Conservation (phyloP, 1,139 yeast genomes). For the Candida freyschussii region DNA sequence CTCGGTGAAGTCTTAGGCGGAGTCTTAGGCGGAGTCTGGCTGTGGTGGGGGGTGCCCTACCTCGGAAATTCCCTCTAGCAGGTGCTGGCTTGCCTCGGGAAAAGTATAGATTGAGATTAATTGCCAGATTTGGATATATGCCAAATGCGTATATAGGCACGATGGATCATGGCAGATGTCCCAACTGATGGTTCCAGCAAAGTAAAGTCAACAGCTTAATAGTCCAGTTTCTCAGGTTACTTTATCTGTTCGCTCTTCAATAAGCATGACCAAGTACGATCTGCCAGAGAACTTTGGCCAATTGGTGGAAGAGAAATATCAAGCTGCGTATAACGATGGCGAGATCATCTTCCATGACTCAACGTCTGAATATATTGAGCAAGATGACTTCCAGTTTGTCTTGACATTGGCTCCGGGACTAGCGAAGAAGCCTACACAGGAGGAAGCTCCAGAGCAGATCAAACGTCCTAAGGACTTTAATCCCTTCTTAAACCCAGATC, state of each 20-base stretch:
- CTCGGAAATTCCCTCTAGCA: too few relatives aligned
- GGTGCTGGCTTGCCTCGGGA: too few relatives aligned
- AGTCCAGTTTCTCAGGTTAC: background rate
- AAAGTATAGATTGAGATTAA: too few relatives aligned
- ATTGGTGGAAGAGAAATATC: conserved; percentile 29
- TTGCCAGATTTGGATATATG: too few relatives aligned
- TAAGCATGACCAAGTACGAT: conserved; percentile 14
- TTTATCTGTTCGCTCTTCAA: background rate
- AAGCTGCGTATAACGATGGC: conserved; percentile 30
- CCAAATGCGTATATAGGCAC: too few relatives aligned
- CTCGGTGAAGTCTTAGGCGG: too few relatives aligned
- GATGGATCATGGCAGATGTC: too few relatives aligned
- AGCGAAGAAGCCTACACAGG: conserved; percentile 51
- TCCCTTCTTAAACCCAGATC: conserved; percentile 82
- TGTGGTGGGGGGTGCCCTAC: too few relatives aligned
- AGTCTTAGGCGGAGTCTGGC: too few relatives aligned
- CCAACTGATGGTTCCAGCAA: too few relatives aligned
- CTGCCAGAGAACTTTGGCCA: conserved; percentile 30
- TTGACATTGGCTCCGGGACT: conserved; percentile 46
- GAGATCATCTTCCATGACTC: conserved; percentile 34
- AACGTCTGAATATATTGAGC: conserved; percentile 25
- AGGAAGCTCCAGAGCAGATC: conserved; percentile 28
- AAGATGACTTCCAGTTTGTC: conserved; percentile 33
- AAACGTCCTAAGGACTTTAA: conserved; percentile 38
- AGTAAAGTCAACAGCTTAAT: too few relatives aligned